Conservation (phyloP, 2,329 filamentous ascomycete genomes). For the Aureobasidium mangrovei region DNA sequence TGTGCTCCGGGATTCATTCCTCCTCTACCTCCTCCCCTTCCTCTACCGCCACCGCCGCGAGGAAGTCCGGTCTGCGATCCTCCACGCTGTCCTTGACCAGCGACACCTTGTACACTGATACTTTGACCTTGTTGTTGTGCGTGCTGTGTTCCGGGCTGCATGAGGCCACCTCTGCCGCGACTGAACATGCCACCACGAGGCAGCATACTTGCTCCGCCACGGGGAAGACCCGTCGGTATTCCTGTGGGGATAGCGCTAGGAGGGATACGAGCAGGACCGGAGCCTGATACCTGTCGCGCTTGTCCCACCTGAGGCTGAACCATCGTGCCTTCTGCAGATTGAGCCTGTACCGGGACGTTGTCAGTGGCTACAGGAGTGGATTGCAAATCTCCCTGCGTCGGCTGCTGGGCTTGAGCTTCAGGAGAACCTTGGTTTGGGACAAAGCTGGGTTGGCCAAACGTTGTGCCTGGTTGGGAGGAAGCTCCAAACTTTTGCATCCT, state of each 20-base stretch:
- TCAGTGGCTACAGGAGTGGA: conserved; percentile 5
- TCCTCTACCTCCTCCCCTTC: conserved; percentile 18
- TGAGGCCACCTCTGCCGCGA: conserved; percentile 19
- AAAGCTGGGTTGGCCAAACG: conserved; percentile 19
- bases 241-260: conserved; percentile 15
- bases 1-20: conserved; percentile 29
- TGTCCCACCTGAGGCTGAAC: conserved; percentile 13
- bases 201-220: conserved; percentile 19
- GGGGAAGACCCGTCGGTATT: conserved; percentile 20
- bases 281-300: conserved; percentile 17
- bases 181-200: conserved; percentile 20
- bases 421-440: neutral
- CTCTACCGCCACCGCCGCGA: conserved; percentile 19
- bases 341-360: neutral
- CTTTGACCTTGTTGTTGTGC: conserved; percentile 8
- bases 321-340: neutral
- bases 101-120: conserved; percentile 13
- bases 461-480: neutral
- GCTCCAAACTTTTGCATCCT: conserved; percentile 23
- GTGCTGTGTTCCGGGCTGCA: neutral
- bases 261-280: conserved; percentile 16
- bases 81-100: conserved; percentile 14
- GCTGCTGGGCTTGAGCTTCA: conserved; percentile 14
- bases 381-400: conserved; percentile 1
- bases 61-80: conserved; percentile 7